Evolutionary conservation across 495 filamentous ascomycete genomes (phyloP), one percentile per base, ranked within the genome.

Genomic region (Delitschia confertaspora): DNA sequence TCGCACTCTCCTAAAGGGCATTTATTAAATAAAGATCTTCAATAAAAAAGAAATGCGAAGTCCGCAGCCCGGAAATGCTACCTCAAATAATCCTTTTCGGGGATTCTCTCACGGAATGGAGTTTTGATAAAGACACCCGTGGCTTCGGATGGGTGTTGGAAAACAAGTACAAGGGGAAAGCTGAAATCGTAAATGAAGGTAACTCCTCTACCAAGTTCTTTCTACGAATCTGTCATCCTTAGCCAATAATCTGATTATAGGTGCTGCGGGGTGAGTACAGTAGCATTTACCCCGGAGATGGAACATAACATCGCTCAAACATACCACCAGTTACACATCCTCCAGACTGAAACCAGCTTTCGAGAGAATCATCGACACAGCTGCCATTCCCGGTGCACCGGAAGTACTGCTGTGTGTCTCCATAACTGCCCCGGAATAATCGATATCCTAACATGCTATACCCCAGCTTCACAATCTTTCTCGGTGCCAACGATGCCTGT

Each of bases 401-500:
- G 44, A 44, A 4, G 55, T 56, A 4, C 54, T 60, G 20, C 44
- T 62, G n/a, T n/a, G n/a, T n/a, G n/a, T n/a, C n/a, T n/a, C n/a
- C n/a, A n/a, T n/a, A n/a, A n/a, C n/a, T n/a, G n/a, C n/a, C n/a
- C n/a, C n/a, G n/a, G n/a, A n/a, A n/a, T n/a, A n/a, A n/a, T n/a
- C n/a, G n/a, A n/a, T n/a, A n/a, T n/a, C n/a, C n/a, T n/a, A n/a
- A n/a, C n/a, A n/a, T n/a, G n/a, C n/a, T n/a, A n/a, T n/a, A n/a
- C n/a, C n/a, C n/a, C n/a, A n/a, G n/a, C 22, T 38, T 62, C 31
- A 60, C 59, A 32, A 58, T 62, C 35, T 58, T 55, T 22, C 19
- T 62, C 6, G 59, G 59, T 8, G 59, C 57, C 5, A 62, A 62
- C 33, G 56, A 62, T 40, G 57, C 59, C 6, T 57, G 54, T 37